Percentiles rank a stretch among this genome's conserved stretches.
Evolutionary conservation across 2,329 filamentous ascomycete species (phyloP).

Genomic region (Leptodontidium sp.): DNA sequence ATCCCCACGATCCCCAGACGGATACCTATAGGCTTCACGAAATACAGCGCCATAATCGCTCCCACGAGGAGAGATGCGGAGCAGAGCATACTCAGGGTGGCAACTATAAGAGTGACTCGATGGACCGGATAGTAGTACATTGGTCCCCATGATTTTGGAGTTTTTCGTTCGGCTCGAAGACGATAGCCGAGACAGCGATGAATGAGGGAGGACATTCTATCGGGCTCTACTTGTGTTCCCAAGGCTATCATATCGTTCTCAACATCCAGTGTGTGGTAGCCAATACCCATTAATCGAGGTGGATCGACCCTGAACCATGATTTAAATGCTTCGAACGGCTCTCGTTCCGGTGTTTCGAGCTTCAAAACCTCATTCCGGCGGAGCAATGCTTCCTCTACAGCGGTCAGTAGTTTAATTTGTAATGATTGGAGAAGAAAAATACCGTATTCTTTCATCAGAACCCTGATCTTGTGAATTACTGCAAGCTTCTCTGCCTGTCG

Average conservation of each 20-base stretch:
- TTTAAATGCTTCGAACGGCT: slow-evolving; percentile 7
- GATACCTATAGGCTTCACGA: slow-evolving; percentile 15
- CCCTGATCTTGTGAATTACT: slow-evolving; percentile 9
- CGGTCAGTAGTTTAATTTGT: neutral
- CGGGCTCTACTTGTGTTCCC: slow-evolving; percentile 13
- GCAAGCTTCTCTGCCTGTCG: slow-evolving; percentile 12
- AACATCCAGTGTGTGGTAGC: slow-evolving; percentile 3
- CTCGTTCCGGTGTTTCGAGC: slow-evolving; percentile 5
- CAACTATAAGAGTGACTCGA: slow-evolving; percentile 13
- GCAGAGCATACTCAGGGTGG: slow-evolving; percentile 19
- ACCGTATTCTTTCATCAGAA: slow-evolving; percentile 24
- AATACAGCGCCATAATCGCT: slow-evolving; percentile 28
- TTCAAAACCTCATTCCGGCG: slow-evolving; percentile 15
- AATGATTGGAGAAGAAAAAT: neutral
- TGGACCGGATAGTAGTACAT: slow-evolving; percentile 19
- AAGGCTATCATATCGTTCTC: slow-evolving; percentile 9
- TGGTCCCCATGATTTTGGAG: slow-evolving; percentile 18
- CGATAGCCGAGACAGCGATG: slow-evolving; percentile 19
- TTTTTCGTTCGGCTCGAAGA: slow-evolving; percentile 1
- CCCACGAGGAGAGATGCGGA: slow-evolving; percentile 28
- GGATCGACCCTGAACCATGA: slow-evolving; percentile 7
- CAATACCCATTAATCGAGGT: slow-evolving; percentile 7
- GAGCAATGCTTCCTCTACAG: slow-evolving; percentile 22
- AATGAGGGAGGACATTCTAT: slow-evolving; percentile 18
- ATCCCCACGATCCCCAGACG: slow-evolving; percentile 25